These are phyloP conservation scores for Ophiostoma fasciatum DNA, from an alignment of 2,329 filamentous ascomycete species.

Conservation along the genomic window DNA sequence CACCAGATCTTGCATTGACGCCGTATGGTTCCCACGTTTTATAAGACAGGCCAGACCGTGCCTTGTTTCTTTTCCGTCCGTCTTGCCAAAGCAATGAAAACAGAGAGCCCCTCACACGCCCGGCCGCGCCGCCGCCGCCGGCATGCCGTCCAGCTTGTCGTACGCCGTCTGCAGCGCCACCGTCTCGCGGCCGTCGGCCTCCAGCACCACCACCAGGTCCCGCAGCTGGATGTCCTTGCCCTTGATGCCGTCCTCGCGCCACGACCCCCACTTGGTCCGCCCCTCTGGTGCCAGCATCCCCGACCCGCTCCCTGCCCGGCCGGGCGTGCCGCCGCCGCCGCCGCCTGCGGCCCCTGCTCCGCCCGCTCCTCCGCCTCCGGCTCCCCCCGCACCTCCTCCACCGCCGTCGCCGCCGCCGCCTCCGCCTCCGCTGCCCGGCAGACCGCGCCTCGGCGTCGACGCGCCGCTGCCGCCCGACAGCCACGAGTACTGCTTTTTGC, in stretches of 20 bases:
- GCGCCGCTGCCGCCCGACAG: constrained; percentile 47
- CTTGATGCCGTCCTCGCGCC: constrained; percentile 64
- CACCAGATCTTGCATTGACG: too few species aligned
- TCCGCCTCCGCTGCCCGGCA: constrained; percentile 21
- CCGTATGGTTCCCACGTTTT: too few species aligned
- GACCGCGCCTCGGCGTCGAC: constrained; percentile 30
- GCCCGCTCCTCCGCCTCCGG: neutral
- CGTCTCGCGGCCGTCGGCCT: constrained; percentile 55
- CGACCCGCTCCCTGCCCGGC: constrained; percentile 18
- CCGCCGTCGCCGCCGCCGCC: constrained; percentile 20
- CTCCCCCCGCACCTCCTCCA: constrained; percentile 9
- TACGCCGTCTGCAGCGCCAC: constrained; percentile 47
- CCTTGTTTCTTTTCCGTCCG: too few species aligned
- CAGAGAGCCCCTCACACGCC: too few species aligned
- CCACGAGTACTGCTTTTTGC: constrained; percentile 63
- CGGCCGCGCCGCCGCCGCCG: constrained; percentile 16
- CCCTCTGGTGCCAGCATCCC: constrained; percentile 39
- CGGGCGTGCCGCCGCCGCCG: constrained; percentile 7
- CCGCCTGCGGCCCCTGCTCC: too few species aligned
- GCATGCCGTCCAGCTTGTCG: constrained; percentile 29
- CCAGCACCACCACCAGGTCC: constrained; percentile 67
- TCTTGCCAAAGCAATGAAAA: too few species aligned
- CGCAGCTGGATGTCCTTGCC: constrained; percentile 70
- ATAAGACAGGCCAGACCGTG: too few species aligned
- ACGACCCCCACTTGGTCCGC: constrained; percentile 52